Base-by-base conservation (phyloP, 345 rosid genomes). In the Kandelia obovata region DNA sequence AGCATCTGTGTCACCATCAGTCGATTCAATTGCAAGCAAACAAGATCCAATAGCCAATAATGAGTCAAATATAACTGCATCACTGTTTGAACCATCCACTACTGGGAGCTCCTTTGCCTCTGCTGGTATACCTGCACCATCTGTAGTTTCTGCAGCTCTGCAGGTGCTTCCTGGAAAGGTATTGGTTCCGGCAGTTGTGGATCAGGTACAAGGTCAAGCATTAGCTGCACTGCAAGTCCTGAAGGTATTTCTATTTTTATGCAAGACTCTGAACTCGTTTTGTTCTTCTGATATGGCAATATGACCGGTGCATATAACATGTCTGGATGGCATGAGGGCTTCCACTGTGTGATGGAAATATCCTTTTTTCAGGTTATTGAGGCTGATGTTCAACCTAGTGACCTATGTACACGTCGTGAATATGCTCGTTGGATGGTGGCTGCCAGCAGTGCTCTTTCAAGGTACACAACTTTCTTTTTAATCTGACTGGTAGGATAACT, bases 401-500 rank as follows among this genome's bases (percentile, higher is more conserved):
- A 85, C 82, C 79, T 95, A 16, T 95, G 97, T 64, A 85, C 92
- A 65, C 97, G 99, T 20, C 92, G 96, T 64, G 96, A 89, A 60
- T 95, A 92, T 78, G 97, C 96, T 63, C 87, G 92, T 65, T 95
- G 99, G 99, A 80, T 95, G 80, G 88, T 95, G 59, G 80, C 88
- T 76, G 96, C 96, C 57, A 92, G 94, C 79, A 80, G 86, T 75
- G 83, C 83, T 61, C 85, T 95, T 73, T 84, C 96, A 61, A 89
- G 99, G 99, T 95, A 81, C 39, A 34, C 23, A 23, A 59, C 72
- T 61, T 62, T 82, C 66, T 53, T 65, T 66, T 66, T 62, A 31
- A n/a, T 70, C 17, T 58, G 53, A 61, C 49, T 77, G 53, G 55
- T 66, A 55, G 65, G 58, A 52, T 69, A 23, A 2, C 28, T 56